Evolutionary conservation across 2,329 filamentous ascomycete genomes (phyloP).

Genomic region (Diaporthe citriasiana): DNA sequence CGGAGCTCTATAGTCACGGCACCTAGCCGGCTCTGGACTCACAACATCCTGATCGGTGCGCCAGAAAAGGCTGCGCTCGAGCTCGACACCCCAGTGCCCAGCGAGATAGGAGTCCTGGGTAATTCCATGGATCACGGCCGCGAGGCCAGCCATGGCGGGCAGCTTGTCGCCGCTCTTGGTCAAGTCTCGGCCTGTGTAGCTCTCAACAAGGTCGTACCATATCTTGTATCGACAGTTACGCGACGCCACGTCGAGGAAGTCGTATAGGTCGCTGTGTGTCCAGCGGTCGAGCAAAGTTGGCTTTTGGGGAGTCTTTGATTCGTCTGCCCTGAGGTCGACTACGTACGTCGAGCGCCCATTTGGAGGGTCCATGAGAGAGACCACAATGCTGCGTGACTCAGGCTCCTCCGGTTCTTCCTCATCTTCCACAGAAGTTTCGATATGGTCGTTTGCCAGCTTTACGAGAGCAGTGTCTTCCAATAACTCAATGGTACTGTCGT

Average conservation of each 20-base stretch:
- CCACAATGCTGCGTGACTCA: neutral
- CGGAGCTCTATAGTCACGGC: constrained; percentile 1
- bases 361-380: neutral
- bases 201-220: constrained; percentile 9
- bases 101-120: neutral
- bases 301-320: neutral
- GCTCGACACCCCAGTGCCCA: constrained; percentile 13
- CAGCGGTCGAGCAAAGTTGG: neutral
- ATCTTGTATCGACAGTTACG: neutral
- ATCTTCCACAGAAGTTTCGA: neutral
- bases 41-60: neutral
- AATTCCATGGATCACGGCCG: neutral
- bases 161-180: constrained; percentile 20
- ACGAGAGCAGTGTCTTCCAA: neutral
- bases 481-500: neutral
- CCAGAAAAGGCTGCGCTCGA: constrained; percentile 26
- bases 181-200: neutral
- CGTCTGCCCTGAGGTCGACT: neutral
- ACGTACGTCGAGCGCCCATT: constrained; percentile 1
- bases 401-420: neutral
- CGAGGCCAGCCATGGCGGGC: constrained; percentile 10
- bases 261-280: neutral
- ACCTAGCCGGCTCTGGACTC: constrained; percentile 14
- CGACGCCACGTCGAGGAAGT: constrained; percentile 6
- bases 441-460: neutral